phyloP scores from a whole-genome alignment of 768 basidiomycete genomes.

The Sarcodon sp. region DNA sequence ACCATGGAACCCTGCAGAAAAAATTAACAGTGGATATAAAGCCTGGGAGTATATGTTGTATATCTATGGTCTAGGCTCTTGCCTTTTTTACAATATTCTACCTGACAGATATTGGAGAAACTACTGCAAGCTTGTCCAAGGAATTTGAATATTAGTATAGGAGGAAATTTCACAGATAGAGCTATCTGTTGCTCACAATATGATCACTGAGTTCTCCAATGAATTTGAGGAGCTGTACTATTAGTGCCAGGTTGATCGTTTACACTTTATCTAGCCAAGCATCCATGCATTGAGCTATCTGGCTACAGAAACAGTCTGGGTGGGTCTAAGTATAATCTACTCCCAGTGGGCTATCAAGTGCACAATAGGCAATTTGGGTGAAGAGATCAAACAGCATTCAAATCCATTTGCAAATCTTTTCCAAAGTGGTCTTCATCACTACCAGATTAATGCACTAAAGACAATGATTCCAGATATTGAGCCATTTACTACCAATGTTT shows the following conservation, averaged over 20 bases:
- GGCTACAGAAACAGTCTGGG: constrained; percentile 9
- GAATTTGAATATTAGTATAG: constrained; percentile 11
- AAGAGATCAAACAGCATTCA: constrained; percentile 13
- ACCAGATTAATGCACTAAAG: constrained; percentile 14
- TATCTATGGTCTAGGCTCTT: constrained; percentile 13
- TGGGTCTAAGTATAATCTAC: constrained; percentile 6
- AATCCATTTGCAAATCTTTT: constrained; percentile 14
- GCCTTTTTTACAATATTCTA: constrained; percentile 12
- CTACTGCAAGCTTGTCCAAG: constrained; percentile 15
- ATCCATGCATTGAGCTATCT: constrained; percentile 20
- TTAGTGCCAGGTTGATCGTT: constrained; percentile 8
- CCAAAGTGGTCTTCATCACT: constrained; percentile 8
- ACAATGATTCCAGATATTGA: constrained; percentile 11
- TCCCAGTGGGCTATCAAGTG: constrained; percentile 14
- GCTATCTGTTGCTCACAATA: constrained; percentile 11
- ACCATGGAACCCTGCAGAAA: not conserved
- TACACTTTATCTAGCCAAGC: constrained; percentile 23
- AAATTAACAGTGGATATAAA: constrained; percentile 16
- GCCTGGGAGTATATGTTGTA: constrained; percentile 14
- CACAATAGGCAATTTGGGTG: constrained; percentile 12
- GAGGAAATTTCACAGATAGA: constrained; percentile 2
- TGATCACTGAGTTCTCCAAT: constrained; percentile 13
- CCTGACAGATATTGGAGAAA: constrained; percentile 12
- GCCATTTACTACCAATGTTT: not conserved
- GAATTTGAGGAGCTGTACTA: constrained; percentile 25